Conservation (phyloP, 2,329 filamentous ascomycete genomes). For the Ceratocystis huliohia region DNA sequence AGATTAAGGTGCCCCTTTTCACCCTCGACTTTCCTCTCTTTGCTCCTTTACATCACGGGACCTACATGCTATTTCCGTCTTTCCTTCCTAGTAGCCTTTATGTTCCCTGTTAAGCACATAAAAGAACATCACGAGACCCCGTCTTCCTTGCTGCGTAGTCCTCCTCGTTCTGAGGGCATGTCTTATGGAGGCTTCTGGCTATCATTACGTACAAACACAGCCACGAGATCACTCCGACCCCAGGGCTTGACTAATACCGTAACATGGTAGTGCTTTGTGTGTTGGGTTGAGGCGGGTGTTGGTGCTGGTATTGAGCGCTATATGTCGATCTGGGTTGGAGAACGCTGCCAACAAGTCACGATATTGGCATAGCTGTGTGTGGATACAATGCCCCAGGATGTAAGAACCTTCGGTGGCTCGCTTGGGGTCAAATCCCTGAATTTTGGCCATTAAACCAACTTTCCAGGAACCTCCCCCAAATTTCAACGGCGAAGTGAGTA, state of each 20-base stretch:
- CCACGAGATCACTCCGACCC: neutral
- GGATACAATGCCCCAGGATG: neutral
- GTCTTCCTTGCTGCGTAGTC: neutral
- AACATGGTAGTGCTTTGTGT: neutral
- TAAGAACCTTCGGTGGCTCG: neutral
- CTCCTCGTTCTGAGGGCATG: neutral
- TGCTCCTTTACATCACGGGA: neutral
- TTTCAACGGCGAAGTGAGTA: neutral
- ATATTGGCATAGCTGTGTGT: neutral
- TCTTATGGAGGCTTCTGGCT: neutral
- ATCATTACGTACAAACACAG: neutral
- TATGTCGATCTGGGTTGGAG: neutral
- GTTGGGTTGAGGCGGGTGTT: neutral
- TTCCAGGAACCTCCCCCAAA: neutral
- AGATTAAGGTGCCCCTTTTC: neutral
- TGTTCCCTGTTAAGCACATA: neutral
- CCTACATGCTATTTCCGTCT: neutral
- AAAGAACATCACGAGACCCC: neutral
- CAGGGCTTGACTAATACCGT: neutral
- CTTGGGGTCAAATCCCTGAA: neutral
- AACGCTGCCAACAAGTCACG: neutral
- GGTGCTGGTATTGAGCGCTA: neutral
- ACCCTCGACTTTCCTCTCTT: neutral
- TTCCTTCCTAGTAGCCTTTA: neutral
- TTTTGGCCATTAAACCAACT: neutral